These are phyloP conservation scores for Haematococcus lacustris DNA, from an alignment of 139 green algal genomes.

Conservation along the genomic window DNA sequence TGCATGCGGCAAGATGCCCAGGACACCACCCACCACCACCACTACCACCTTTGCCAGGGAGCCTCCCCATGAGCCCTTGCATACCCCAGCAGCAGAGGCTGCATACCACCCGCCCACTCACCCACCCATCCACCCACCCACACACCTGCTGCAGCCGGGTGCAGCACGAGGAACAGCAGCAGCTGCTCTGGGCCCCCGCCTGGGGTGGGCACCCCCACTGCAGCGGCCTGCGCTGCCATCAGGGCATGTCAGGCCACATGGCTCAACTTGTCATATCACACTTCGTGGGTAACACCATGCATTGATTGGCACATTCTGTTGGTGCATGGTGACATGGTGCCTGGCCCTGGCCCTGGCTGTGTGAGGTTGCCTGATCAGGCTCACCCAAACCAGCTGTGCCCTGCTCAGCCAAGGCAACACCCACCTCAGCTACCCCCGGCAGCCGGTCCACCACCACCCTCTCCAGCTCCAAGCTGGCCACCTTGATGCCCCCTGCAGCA, in stretches of 20 bases:
- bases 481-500: conserved; percentile 17
- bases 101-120: neutral
- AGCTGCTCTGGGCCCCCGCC: conserved; percentile 82
- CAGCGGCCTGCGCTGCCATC: conserved; percentile 53
- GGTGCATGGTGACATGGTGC: neutral
- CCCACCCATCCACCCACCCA: conserved; percentile 36
- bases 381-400: too few relatives aligned
- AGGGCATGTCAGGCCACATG: neutral
- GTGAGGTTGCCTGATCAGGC: too few relatives aligned
- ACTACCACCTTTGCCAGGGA: neutral
- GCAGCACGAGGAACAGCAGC: conserved; percentile 70
- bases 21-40: neutral
- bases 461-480: conserved; percentile 82
- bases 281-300: neutral
- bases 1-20: neutral
- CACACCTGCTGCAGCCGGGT: conserved; percentile 33
- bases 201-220: conserved; percentile 61
- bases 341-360: too few relatives aligned
- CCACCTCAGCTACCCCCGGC: conserved; percentile 20
- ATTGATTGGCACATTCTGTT: neutral
- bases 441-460: conserved; percentile 44
- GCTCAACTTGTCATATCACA: neutral
- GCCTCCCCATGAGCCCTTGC: neutral
- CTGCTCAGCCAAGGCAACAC: neutral
- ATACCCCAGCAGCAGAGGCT: neutral